A percentile compares a stretch with the other conserved stretches of the same genome.
phyloP scores from a whole-genome alignment of 306 rosid genomes.

The Begonia loranthoides region DNA sequence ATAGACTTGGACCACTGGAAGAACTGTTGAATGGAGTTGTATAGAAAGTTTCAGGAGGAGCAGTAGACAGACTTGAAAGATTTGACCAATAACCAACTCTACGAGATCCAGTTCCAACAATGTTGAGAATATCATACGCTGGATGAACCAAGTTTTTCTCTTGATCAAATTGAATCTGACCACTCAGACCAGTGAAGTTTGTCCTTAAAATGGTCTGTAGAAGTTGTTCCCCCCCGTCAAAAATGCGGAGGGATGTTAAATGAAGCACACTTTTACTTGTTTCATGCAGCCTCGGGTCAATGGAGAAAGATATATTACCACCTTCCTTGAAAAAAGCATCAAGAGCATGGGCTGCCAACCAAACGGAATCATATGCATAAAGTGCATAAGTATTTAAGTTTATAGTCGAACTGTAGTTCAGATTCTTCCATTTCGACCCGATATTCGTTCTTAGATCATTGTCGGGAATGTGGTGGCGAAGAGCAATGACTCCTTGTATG shows the following conservation, averaged over 20 bases:
- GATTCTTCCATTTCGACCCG: conserved; percentile 13
- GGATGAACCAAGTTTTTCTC: conserved; percentile 50
- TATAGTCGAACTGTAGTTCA: conserved; percentile 14
- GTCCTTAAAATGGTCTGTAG: conserved; percentile 36
- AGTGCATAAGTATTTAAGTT: conserved; percentile 68
- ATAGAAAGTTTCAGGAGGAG: conserved; percentile 43
- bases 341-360: conserved; percentile 79
- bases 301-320: conserved; percentile 55
- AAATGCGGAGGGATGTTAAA: conserved; percentile 48
- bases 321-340: conserved; percentile 48
- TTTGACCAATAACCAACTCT: conserved; percentile 72
- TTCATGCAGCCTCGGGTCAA: conserved; percentile 46
- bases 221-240: conserved; percentile 44
- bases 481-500: conserved; percentile 69
- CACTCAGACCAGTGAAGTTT: conserved; percentile 65
- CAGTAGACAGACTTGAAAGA: conserved; percentile 41
- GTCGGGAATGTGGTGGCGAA: conserved; percentile 67
- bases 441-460: conserved; percentile 35
- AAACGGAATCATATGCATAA: conserved; percentile 78
- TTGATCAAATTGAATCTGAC: conserved; percentile 42
- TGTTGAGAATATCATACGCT: conserved; percentile 60
- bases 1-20: conserved; percentile 26
- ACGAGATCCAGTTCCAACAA: conserved; percentile 48
- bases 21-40: conserved; percentile 19
- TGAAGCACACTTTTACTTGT: conserved; percentile 43